phyloP scores from a whole-genome alignment of 2,329 filamentous ascomycete species.

The Biscogniauxia marginata region DNA sequence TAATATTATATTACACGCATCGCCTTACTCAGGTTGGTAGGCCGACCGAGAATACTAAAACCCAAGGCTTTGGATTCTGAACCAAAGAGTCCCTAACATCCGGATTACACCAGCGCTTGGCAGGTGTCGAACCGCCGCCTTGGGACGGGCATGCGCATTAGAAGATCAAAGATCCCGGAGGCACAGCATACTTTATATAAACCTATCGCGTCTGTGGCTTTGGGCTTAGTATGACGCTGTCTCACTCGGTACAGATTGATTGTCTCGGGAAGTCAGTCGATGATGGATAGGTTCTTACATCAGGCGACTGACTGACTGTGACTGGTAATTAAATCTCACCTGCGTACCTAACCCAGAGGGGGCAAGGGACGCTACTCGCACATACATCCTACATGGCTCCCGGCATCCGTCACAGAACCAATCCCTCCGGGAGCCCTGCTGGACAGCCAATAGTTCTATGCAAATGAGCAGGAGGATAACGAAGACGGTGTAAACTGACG shows the following conservation, averaged over 20 bases:
- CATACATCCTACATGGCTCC: no score
- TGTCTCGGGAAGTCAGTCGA: no score
- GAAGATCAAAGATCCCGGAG: neutral
- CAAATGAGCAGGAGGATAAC: neutral
- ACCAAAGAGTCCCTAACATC: neutral
- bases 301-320: no score
- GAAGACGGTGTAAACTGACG: slow-evolving; percentile 4
- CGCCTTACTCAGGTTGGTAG: neutral
- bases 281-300: no score
- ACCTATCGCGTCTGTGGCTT: no score
- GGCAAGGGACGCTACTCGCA: neutral
- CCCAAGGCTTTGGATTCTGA: neutral
- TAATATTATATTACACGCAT: neutral
- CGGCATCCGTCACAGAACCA: neutral
- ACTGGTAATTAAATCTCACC: neutral
- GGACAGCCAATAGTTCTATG: neutral
- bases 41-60: neutral
- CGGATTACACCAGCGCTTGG: neutral
- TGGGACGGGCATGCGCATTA: neutral
- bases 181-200: neutral
- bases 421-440: slow-evolving; percentile 1
- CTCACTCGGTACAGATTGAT: no score
- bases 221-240: no score
- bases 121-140: neutral
- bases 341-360: neutral